These are phyloP conservation scores for Penicillium silybi DNA, from an alignment of 495 filamentous ascomycete species.

Conservation along the genomic window DNA sequence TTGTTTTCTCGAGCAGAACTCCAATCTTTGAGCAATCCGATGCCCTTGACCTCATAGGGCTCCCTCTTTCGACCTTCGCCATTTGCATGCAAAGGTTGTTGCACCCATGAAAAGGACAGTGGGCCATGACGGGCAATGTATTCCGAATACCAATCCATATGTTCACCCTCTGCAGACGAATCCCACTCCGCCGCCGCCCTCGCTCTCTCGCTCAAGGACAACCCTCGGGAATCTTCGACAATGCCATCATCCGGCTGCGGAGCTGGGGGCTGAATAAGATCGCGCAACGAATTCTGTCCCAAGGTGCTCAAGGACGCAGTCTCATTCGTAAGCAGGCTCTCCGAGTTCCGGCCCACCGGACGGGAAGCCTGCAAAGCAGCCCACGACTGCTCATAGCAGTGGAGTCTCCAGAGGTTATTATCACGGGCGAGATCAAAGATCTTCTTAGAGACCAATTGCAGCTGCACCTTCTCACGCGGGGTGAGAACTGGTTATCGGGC, in stretches of 20 bases:
- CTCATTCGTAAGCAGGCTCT: conserved; percentile 26
- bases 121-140: conserved; percentile 80
- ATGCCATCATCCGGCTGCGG: conserved; percentile 5
- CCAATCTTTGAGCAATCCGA: conserved; percentile 58
- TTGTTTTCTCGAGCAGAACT: conserved; percentile 46
- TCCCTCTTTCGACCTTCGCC: conserved; percentile 34
- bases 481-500: conserved; percentile 55
- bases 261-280: conserved; percentile 34
- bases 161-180: conserved; percentile 59
- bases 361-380: conserved; percentile 38
- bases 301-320: conserved; percentile 31
- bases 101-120: conserved; percentile 69
- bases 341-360: conserved; percentile 23
- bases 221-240: conserved; percentile 9
- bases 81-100: conserved; percentile 46
- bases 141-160: conserved; percentile 79
- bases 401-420: conserved; percentile 67
- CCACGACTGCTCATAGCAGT: conserved; percentile 69
- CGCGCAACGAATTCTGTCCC: conserved; percentile 33
- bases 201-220: conserved; percentile 36
- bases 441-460: conserved; percentile 67
- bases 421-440: conserved; percentile 70
- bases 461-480: conserved; percentile 59
- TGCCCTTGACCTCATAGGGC: conserved; percentile 53
- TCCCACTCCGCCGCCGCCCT: conserved; percentile 76